Percentiles rank a stretch among this genome's conserved stretches.
These are phyloP conservation scores for Erigeron canadensis DNA, from an alignment of 129 eudicot genomes.

Conservation along the genomic window DNA sequence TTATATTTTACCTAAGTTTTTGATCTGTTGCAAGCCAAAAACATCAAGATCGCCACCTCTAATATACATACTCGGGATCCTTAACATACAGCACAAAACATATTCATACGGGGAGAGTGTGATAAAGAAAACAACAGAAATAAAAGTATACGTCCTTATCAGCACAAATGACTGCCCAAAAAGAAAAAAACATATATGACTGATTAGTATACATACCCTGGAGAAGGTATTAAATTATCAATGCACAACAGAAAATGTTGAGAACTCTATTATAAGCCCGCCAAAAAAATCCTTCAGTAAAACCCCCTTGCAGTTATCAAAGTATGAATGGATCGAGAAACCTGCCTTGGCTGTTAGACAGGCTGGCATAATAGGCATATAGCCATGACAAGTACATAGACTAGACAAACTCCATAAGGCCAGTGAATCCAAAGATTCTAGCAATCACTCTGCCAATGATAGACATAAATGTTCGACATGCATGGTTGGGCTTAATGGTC, in stretches of 20 bases:
- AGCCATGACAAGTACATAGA: conserved; percentile 82
- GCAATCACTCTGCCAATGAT: conserved; percentile 97
- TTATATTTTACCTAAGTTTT: too few species aligned
- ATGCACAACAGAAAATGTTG: not conserved
- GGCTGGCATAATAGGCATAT: conserved; percentile 80
- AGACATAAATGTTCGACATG: conserved; percentile 98
- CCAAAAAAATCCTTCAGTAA: conserved; percentile 76
- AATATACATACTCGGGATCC: not conserved
- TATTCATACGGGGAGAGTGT: not conserved
- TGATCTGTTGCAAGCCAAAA: not conserved
- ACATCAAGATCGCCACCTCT: not conserved
- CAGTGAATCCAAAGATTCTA: conserved; percentile 86
- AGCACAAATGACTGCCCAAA: conserved; percentile 82
- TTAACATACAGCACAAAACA: not conserved
- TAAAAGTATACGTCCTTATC: conserved; percentile 84
- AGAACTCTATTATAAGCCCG: conserved; percentile 72
- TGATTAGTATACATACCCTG: conserved; percentile 7
- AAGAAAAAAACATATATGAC: conserved; percentile 25
- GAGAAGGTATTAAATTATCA: not conserved
- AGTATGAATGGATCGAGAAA: conserved; percentile 75
- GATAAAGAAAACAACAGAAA: not conserved
- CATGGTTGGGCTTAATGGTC: conserved; percentile 22
- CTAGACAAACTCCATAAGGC: conserved; percentile 81
- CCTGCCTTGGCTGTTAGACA: conserved; percentile 87
- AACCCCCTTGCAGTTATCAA: conserved; percentile 86